Conservation (phyloP, 495 filamentous ascomycete species). For the Neurospora tetraspora region DNA sequence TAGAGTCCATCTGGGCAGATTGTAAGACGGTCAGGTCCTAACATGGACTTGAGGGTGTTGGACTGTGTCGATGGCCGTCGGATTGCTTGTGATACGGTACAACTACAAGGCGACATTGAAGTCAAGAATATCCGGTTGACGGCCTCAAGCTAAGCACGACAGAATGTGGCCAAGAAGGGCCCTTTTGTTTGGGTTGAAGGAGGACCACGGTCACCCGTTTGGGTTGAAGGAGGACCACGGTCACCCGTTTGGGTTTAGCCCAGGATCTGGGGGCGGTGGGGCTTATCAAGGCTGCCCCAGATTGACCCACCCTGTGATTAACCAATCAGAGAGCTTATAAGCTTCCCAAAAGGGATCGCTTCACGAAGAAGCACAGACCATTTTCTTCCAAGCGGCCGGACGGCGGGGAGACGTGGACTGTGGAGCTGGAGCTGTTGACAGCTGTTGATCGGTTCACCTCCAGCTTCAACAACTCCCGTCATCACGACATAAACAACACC, state of each 20-base stretch:
- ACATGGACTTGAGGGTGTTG: not conserved
- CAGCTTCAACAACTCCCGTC: not conserved
- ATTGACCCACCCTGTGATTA: not conserved
- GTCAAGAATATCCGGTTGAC: not conserved
- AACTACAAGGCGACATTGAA: not conserved
- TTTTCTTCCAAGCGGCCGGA: not conserved
- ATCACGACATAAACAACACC: not conserved
- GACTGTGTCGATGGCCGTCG: not conserved
- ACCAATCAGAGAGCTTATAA: constrained; percentile 5
- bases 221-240: no score
- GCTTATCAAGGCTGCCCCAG: not conserved
- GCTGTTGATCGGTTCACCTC: not conserved
- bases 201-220: constrained; percentile 20
- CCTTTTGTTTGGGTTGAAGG: not conserved
- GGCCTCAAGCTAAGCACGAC: not conserved
- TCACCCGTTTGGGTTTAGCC: constrained; percentile 23
- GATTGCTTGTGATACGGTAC: not conserved
- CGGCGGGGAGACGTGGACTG: not conserved
- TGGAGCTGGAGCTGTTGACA: not conserved
- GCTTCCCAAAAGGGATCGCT: not conserved
- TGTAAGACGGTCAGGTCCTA: not conserved
- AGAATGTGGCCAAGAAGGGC: not conserved
- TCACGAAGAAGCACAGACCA: not conserved
- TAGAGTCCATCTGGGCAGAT: not conserved
- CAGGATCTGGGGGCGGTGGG: not conserved